Evolutionary conservation across 2,329 filamentous ascomycete genomes (phyloP).

Genomic region (Talaromyces sp.): DNA sequence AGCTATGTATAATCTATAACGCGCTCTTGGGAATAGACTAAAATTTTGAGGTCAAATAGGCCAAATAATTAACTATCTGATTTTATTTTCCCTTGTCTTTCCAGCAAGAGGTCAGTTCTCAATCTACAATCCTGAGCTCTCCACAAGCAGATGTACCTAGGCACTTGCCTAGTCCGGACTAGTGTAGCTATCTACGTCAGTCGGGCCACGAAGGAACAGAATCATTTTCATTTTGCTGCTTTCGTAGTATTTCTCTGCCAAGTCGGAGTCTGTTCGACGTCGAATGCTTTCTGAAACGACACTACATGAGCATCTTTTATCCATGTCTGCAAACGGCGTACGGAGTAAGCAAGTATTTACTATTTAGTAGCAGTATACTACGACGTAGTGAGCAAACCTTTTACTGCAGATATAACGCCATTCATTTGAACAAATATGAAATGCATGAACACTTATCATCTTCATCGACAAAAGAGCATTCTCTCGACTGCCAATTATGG

Average conservation of each 20-base stretch:
- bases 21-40: background rate
- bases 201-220: background rate
- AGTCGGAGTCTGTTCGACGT: background rate
- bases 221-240: background rate
- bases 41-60: background rate
- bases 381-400: background rate
- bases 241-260: too few species aligned
- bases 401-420: background rate
- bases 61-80: background rate
- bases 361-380: background rate
- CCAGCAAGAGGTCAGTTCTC: background rate
- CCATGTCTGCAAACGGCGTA: background rate
- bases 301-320: too few species aligned
- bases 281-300: background rate
- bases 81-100: background rate
- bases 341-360: background rate
- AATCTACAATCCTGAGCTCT: background rate
- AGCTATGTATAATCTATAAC: background rate
- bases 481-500: background rate
- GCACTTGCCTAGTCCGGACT: conserved; percentile 1
- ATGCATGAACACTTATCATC: background rate
- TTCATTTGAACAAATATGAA: background rate
- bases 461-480: background rate
- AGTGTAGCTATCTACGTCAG: background rate
- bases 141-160: conserved; percentile 5